Base-by-base conservation (phyloP, 2,329 filamentous ascomycete species). In the Cladosporium austrohemisphaericum region DNA sequence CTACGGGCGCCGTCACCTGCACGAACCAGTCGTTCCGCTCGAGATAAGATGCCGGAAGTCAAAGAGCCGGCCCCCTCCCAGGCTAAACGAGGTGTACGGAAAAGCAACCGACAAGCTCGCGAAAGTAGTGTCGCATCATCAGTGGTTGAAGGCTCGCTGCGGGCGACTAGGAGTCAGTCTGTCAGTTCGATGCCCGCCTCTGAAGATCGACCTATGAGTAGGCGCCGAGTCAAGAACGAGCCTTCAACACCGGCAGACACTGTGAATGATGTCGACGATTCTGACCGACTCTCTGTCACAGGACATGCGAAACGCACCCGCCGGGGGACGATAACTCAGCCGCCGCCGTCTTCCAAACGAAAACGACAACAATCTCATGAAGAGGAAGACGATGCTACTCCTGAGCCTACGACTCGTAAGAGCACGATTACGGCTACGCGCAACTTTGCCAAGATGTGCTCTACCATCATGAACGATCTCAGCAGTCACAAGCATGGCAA, bases 401-500 rank as follows among this genome's bases (percentile, higher is more conserved):
- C 51, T 23, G 60, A 57, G 35, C 58, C 59, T 9, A 57, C 57
- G 23, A 52, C 62, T 10, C 55, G 57, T 13, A 57, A 60, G 18
- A 64, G 58, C 31, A 63, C 63, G 19, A 66, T 78, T 13, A 58
- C 71, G 8, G 74, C 71, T 5, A 69, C 68, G 6, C 71, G 75
- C 16, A 75, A 77, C 52, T 77, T 78, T 53, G 65, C 66, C 22
- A 71, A 72, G 45, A 73, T 72, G 55, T 71, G 70, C 9, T 61
- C 67, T 11, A 69, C 74, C 1, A 68, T 78, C 43, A 74, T 78
- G 67, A 72, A 76, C 53, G 74, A 76, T 50, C 75, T 78, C 46
- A 61, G 62, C 4, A 71, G 71, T 11, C 74, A 78, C 62, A 77
- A 76, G 57, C 71, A 77, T 52, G 76, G 73, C 9, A 70, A 71